phyloP scores from a whole-genome alignment of 306 rosid species.

The Pyrus betulifolia region DNA sequence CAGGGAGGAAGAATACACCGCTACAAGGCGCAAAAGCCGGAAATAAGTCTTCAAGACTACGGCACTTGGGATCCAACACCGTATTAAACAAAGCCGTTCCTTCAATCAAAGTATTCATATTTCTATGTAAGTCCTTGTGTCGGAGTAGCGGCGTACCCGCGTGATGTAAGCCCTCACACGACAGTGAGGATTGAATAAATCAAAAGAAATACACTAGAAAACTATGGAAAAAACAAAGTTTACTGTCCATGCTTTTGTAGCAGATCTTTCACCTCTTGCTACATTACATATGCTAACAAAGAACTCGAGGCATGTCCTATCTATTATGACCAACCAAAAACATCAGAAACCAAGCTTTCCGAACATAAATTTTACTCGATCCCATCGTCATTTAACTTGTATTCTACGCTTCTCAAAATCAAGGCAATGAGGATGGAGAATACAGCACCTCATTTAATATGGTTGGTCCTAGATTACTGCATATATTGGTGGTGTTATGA shows the following conservation, averaged over 20 bases:
- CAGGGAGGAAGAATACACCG: not conserved
- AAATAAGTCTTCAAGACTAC: conserved; percentile 27
- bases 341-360: not conserved
- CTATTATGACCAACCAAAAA: not conserved
- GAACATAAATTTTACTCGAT: not conserved
- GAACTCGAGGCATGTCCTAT: not conserved
- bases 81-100: not conserved
- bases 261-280: not conserved
- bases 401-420: not conserved
- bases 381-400: not conserved
- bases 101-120: too few species aligned
- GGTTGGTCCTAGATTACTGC: not conserved
- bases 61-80: conserved; percentile 42
- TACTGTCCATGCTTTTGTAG: not conserved
- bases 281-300: not conserved
- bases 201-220: not conserved
- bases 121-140: too few species aligned
- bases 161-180: too few species aligned
- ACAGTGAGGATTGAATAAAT: not conserved
- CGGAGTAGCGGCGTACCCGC: too few species aligned
- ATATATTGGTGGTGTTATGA: not conserved
- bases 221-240: not conserved
- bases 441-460: not conserved
- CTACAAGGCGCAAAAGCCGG: not conserved
- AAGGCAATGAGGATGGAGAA: not conserved